phyloP scores from a whole-genome alignment of 306 rosid genomes.

The Morella rubra region DNA sequence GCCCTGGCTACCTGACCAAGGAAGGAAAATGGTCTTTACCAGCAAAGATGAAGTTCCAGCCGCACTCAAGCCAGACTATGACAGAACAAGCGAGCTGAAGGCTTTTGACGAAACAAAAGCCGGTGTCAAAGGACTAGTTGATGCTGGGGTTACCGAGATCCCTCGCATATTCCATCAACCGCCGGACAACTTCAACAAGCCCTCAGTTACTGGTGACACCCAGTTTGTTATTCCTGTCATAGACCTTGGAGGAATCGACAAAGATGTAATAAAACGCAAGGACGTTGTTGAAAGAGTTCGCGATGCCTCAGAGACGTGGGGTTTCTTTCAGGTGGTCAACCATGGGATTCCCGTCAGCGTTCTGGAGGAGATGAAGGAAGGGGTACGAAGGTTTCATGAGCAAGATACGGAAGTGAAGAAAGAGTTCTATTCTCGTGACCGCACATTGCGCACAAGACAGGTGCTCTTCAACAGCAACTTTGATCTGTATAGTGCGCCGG shows the following conservation, averaged over 20 bases:
- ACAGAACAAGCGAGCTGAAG: constrained; percentile 36
- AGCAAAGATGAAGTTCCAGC: too few species aligned
- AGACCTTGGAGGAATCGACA: constrained; percentile 31
- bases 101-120: constrained; percentile 56
- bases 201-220: neutral
- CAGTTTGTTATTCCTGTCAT: constrained; percentile 39
- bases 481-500: constrained; percentile 22
- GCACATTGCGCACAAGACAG: neutral
- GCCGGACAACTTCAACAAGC: neutral
- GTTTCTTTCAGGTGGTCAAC: constrained; percentile 47
- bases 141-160: constrained; percentile 51
- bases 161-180: constrained; percentile 49
- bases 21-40: constrained; percentile 4
- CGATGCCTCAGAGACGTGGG: constrained; percentile 41
- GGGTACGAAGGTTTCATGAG: constrained; percentile 35
- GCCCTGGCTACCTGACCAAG: too few species aligned
- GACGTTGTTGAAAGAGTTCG: constrained; percentile 21
- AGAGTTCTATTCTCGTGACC: constrained; percentile 28
- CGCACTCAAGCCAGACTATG: neutral
- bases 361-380: constrained; percentile 39
- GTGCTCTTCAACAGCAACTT: constrained; percentile 32
- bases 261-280: constrained; percentile 16
- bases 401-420: constrained; percentile 39
- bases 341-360: constrained; percentile 39
- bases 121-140: constrained; percentile 71